Evolutionary conservation across 495 filamentous ascomycete species (phyloP).

Genomic region (Ascobolus immersus): DNA sequence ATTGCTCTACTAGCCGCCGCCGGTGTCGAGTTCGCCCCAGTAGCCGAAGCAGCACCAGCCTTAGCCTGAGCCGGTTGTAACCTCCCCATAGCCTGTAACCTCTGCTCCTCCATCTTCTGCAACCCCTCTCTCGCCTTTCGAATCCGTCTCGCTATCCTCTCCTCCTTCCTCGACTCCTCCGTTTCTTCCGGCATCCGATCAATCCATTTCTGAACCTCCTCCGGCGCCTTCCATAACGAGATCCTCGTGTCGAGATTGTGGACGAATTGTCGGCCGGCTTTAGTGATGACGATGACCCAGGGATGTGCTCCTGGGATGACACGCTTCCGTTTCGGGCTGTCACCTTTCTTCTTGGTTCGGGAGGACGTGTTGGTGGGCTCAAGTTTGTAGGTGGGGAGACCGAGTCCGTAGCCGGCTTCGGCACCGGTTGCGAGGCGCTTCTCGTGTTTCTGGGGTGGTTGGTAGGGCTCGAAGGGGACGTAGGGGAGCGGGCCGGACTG

Average conservation of each 20-base stretch:
- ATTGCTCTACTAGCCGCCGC: too few relatives aligned
- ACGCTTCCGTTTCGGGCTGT: slow-evolving; percentile 60
- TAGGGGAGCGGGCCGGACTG: slow-evolving; percentile 2
- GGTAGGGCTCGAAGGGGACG: neutral
- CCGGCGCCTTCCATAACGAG: slow-evolving; percentile 80
- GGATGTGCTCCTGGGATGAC: slow-evolving; percentile 54
- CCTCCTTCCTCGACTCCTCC: slow-evolving; percentile 22
- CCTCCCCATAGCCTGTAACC: slow-evolving; percentile 1
- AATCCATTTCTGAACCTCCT: slow-evolving; percentile 33
- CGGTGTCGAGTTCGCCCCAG: too few relatives aligned
- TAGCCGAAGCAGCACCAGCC: slow-evolving; percentile 2
- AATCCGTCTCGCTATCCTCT: slow-evolving; percentile 8
- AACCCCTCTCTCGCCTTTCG: slow-evolving; percentile 11
- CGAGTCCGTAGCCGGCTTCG: slow-evolving; percentile 21
- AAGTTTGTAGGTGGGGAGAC: slow-evolving; percentile 15
- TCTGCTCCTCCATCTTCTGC: slow-evolving; percentile 11
- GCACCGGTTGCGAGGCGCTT: slow-evolving; percentile 21
- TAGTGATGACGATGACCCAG: slow-evolving; percentile 87
- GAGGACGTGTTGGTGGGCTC: slow-evolving; percentile 12
- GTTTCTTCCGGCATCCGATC: slow-evolving; percentile 38
- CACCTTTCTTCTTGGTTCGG: slow-evolving; percentile 27
- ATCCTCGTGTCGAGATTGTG: slow-evolving; percentile 59
- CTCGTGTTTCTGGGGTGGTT: slow-evolving; percentile 5
- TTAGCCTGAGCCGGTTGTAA: slow-evolving; percentile 3
- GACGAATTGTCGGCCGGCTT: slow-evolving; percentile 62